Base-by-base conservation (phyloP, 179 eudicot genomes). In the Patellifolia procumbens region DNA sequence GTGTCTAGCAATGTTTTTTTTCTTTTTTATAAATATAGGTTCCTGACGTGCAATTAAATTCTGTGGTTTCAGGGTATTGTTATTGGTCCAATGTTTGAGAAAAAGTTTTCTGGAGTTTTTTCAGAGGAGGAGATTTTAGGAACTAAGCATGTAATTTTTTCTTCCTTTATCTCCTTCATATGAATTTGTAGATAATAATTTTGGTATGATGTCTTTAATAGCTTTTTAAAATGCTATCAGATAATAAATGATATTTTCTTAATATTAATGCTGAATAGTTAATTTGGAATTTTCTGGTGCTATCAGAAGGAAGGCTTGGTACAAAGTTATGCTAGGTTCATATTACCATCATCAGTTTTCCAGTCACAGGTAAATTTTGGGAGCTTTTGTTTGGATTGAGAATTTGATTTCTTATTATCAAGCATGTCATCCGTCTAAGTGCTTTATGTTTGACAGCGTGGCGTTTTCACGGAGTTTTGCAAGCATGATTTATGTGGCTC, bases 51-150 rank as follows among this genome's bases (percentile, higher is more conserved):
- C 53, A 58, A 29, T 73, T 32, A 69, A 12, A 22, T 59, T 78
- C 68, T 75, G 74, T 67, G 79, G 61, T 82, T 80, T 79, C 95
- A 95, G 99, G 99, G 88, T 84, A 77, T 76, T 95, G 74, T 85
- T 93, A 60, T 56, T 89, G 73, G 84, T 90, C 75, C 88, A 92
- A 37, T 89, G 92, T 85, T 89, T 93, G 9, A 83, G 87, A 80
- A 93, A 85, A 95, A 90, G 80, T 90, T 95, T 70, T 77, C 86
- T 28, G 89, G 96, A 66, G 72, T 75, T 72, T 82, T 90, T 59
- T 83, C 93, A 28, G 98, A 90, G 76, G 88, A 75, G 84, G 93
- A 90, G 79, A 86, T 93, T 59, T 76, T 93, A 79, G 99, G 99
- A 81, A 82, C 99, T 58, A 88, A 89, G 72, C 88, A 91, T 90